A percentile compares a stretch with the other conserved stretches of the same genome.
Conservation (phyloP, 176 grass and related monocot genomes). For the Tuctoria greenei region DNA sequence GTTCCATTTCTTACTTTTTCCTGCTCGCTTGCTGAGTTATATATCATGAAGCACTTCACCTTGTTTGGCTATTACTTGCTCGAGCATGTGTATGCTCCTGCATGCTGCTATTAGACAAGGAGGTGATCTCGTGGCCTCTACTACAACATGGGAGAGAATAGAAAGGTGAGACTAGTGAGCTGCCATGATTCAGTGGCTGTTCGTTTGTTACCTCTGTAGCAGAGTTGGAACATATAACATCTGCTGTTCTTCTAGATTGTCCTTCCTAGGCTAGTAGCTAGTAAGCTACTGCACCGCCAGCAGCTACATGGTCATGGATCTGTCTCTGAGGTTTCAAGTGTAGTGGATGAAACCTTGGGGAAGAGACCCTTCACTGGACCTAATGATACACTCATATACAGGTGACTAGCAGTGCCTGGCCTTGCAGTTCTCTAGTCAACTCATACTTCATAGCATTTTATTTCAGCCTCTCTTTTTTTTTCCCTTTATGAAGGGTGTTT, state of each 20-base stretch:
- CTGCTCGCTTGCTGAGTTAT: constrained; percentile 50
- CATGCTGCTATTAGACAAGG: constrained; percentile 35
- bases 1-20: constrained; percentile 36
- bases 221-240: constrained; percentile 33
- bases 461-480: constrained; percentile 15
- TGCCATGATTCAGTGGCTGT: constrained; percentile 24
- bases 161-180: constrained; percentile 54
- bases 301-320: constrained; percentile 40
- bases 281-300: constrained; percentile 57
- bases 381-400: constrained; percentile 61
- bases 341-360: constrained; percentile 47
- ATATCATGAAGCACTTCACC: constrained; percentile 48
- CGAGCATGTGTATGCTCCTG: constrained; percentile 41
- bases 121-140: constrained; percentile 26
- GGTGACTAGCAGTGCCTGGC: constrained; percentile 40
- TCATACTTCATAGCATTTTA: constrained; percentile 28
- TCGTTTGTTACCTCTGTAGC: constrained; percentile 19
- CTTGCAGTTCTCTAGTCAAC: constrained; percentile 21
- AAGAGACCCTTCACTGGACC: constrained; percentile 40
- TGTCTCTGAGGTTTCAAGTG: constrained; percentile 50
- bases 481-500: constrained; percentile 61
- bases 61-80: constrained; percentile 42
- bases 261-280: constrained; percentile 57
- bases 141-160: constrained; percentile 52
- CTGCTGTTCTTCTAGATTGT: constrained; percentile 56